Evolutionary conservation across 108 stramenopile species (phyloP), one percentile per base, ranked within the genome.

Genomic region (Parmales sp.): DNA sequence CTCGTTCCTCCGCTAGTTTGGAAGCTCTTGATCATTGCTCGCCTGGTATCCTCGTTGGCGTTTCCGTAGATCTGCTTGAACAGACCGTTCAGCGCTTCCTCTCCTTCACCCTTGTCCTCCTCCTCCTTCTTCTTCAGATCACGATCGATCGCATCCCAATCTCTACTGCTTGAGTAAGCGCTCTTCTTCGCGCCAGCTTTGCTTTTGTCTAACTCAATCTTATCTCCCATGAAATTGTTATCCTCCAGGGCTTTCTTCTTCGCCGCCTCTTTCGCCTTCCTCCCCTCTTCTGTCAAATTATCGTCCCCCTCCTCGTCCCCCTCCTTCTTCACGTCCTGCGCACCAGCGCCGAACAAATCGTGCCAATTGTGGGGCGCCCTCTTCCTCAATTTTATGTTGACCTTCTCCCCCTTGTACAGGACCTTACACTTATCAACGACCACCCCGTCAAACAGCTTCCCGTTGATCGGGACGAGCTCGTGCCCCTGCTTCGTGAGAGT

Each of bases 21-120:
- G 73, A 91, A 97, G 44, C 81, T 83, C 74, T 99, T 99, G 72
- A 93, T 80, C 98, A 99, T 99, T 34, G 96, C 95, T 41, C 93
- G 81, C 28, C 87, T 71, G 0, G 96, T 96, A 25, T 95, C 91
- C 37, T 90, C 88, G 69, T 75, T 72, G 37, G 93, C 94, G 72
- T 93, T 79, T 41, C 72, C 74, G 73, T 98, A 98, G 45, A 99
- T 98, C 31, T 94, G 78, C 74, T 89, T 83, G 81, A 99, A 99
- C 8, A 99, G 86, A 64, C 81, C 81, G 75, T 98, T 95, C 74
- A 97, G 86, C 1, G 95, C 95, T 67, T 93, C 90, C 43, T 98
- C 97, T 0, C 96, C 97, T 63, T 91, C 84, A 20, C 95, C 94
- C 73, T 96, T 99, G 63, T 95, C 98, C 7, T 79, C 71, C 63